A percentile compares a stretch with the other conserved stretches of the same genome.
phyloP scores from a whole-genome alignment of 768 basidiomycete genomes.

The Gymnopilus junonius region DNA sequence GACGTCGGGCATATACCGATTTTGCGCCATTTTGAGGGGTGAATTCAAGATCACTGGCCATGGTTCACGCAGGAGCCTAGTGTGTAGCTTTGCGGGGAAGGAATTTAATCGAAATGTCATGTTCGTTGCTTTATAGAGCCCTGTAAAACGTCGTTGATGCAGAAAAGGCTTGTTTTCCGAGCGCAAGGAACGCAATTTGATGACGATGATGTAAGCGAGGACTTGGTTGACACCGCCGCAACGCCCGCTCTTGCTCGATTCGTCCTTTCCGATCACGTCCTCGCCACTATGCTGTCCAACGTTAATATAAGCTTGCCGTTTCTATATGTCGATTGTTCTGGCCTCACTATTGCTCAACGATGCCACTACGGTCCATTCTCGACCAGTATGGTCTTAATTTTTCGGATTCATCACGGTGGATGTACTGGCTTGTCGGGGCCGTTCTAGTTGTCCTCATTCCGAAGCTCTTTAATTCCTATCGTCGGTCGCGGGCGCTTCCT shows the following conservation, averaged over 20 bases:
- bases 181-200: not conserved
- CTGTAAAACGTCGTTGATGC: not conserved
- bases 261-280: not conserved
- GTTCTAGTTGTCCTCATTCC: not conserved
- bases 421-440: not conserved
- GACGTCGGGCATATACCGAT: not conserved
- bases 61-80: not conserved
- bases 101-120: not conserved
- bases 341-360: not conserved
- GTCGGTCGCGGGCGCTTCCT: slow-evolving; percentile 35
- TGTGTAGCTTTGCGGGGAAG: not conserved
- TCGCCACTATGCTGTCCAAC: not conserved
- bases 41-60: not conserved
- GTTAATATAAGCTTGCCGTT: not conserved
- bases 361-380: not conserved
- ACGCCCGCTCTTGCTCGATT: not conserved
- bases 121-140: not conserved
- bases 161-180: not conserved
- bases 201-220: not conserved
- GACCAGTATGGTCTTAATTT: not conserved
- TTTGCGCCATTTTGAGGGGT: not conserved
- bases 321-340: not conserved
- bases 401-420: not conserved
- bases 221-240: not conserved
- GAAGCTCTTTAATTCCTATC: not conserved